Evolutionary conservation across 2,329 filamentous ascomycete genomes (phyloP).

Genomic region (Knoxdaviesia proteae): DNA sequence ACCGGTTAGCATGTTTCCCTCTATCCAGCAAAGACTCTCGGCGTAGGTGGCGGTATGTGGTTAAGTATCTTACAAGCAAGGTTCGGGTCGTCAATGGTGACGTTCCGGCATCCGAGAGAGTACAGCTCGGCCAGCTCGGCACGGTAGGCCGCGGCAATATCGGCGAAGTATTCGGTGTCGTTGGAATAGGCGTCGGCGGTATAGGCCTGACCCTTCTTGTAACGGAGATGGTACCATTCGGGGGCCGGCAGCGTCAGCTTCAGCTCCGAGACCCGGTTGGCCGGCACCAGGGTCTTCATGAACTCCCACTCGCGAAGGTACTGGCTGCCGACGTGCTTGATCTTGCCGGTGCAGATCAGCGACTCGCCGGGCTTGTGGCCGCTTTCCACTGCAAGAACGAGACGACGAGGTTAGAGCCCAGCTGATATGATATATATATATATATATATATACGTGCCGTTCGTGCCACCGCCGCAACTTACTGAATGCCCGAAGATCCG

Average conservation of each 20-base stretch:
- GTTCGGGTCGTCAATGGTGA: conserved; percentile 41
- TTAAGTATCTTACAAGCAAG: conserved; percentile 16
- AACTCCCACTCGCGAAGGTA: conserved; percentile 21
- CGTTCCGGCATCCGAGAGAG: conserved; percentile 29
- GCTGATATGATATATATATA: too few species aligned
- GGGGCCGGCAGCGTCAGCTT: conserved; percentile 49
- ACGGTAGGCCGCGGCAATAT: conserved; percentile 33
- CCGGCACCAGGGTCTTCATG: conserved; percentile 22
- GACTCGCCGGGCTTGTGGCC: conserved; percentile 14
- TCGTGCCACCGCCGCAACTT: neutral
- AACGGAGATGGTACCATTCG: conserved; percentile 41
- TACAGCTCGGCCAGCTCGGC: conserved; percentile 33
- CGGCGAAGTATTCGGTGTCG: conserved; percentile 33
- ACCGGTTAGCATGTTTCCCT: neutral
- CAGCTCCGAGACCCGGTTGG: conserved; percentile 38
- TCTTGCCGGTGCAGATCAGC: conserved; percentile 20
- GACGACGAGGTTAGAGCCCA: too few species aligned
- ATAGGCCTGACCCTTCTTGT: conserved; percentile 30
- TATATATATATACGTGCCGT: too few species aligned
- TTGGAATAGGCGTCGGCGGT: conserved; percentile 26
- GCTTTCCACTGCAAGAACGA: neutral
- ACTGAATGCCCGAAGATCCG: conserved; percentile 16
- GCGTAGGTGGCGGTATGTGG: neutral
- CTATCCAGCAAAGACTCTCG: too few species aligned
- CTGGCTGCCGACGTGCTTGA: conserved; percentile 18